Conservation (phyloP, 306 rosid species). For the Gillenia trifoliata region DNA sequence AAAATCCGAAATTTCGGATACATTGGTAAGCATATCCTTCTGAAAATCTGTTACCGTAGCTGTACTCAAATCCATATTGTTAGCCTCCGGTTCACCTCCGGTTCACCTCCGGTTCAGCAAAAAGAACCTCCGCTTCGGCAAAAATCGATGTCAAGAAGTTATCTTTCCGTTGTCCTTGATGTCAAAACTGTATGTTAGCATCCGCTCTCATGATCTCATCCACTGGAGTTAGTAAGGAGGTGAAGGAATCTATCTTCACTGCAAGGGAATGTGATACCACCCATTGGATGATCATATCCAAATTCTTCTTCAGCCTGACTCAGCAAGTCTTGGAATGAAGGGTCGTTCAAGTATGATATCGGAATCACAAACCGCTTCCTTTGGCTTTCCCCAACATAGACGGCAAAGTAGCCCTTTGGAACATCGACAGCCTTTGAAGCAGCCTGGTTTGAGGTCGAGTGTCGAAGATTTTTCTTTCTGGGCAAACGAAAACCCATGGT, state of each 20-base stretch:
- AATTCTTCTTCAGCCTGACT: conserved; percentile 37
- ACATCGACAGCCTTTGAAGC: neutral
- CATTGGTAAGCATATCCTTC: neutral
- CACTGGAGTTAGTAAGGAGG: conserved; percentile 1
- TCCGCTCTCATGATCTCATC: neutral
- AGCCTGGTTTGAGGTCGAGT: neutral
- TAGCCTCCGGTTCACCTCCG: neutral
- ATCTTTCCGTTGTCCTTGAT: neutral
- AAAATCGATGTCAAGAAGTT: neutral
- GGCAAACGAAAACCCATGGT: conserved; percentile 23
- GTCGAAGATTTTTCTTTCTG: conserved; percentile 1
- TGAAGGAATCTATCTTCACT: conserved; percentile 18
- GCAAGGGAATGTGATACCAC: conserved; percentile 32
- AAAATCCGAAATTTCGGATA: neutral
- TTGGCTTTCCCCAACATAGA: conserved; percentile 41
- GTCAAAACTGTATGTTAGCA: neutral
- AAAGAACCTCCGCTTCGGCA: neutral
- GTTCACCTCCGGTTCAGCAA: neutral
- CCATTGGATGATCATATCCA: conserved; percentile 34
- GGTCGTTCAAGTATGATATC: conserved; percentile 32
- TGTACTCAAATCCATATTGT: neutral
- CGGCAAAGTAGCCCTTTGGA: conserved; percentile 31
- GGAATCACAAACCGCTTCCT: conserved; percentile 28
- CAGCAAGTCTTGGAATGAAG: conserved; percentile 26
- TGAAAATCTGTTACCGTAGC: neutral